Evolutionary conservation across 2,329 filamentous ascomycete species (phyloP).

Genomic region (Aspergillus glaucus): DNA sequence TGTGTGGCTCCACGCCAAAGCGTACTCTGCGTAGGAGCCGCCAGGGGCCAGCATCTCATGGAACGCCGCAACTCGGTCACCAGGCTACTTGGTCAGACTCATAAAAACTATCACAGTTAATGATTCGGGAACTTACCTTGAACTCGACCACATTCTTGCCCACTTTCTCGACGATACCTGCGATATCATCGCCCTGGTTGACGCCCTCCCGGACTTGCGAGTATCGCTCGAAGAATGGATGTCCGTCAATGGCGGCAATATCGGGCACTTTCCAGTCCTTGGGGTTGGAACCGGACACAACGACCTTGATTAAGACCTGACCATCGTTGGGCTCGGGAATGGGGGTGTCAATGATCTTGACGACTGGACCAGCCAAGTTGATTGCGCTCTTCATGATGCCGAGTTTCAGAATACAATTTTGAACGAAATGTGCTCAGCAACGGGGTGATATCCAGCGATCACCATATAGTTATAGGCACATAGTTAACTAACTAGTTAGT

Average conservation of each 20-base stretch:
- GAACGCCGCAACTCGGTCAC: constrained; percentile 45
- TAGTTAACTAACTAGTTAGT: not conserved
- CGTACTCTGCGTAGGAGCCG: constrained; percentile 51
- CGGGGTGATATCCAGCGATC: not conserved
- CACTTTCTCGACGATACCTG: constrained; percentile 44
- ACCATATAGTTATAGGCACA: not conserved
- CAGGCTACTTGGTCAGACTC: constrained; percentile 19
- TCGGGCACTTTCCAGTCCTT: constrained; percentile 41
- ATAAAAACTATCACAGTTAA: not conserved
- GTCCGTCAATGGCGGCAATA: not conserved
- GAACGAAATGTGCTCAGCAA: not conserved
- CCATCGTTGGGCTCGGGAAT: constrained; percentile 31
- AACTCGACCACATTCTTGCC: constrained; percentile 49
- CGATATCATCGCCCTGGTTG: constrained; percentile 48
- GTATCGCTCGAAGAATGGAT: constrained; percentile 2
- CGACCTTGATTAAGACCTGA: constrained; percentile 32
- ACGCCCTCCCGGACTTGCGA: not conserved
- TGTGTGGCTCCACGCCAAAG: constrained; percentile 43
- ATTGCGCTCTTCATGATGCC: not conserved
- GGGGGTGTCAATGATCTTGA: constrained; percentile 33
- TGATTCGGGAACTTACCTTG: constrained; percentile 19
- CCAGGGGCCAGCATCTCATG: constrained; percentile 42
- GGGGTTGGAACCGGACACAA: constrained; percentile 35
- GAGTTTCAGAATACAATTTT: not conserved
- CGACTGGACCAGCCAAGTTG: constrained; percentile 3